Evolutionary conservation across 2,329 filamentous ascomycete species (phyloP), one percentile per base, ranked within the genome.

Genomic region (Passalora sequoiae): DNA sequence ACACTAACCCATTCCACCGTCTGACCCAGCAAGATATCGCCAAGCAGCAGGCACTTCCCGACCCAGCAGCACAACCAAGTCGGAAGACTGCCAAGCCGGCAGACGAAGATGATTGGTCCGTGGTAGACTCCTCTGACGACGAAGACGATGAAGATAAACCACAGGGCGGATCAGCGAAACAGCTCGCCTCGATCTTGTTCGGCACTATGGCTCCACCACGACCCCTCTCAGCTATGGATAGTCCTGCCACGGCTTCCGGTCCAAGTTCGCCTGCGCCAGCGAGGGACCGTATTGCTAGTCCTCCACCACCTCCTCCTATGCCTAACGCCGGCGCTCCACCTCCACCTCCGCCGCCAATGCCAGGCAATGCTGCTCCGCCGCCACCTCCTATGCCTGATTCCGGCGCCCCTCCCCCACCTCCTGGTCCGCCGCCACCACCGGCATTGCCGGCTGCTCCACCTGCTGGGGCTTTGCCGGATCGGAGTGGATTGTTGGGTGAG

Each of bases 1-100:
- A 86, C n/a, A 97, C 87, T 7, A 98, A 98, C 62, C 92, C 92
- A 4, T 98, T 97, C 80, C 86, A 94, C 65, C 85, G 89, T 44
- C 80, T 94, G 62, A 80, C 84, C 4, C 79, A 84, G 56, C 77
- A 86, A 51, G 74, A 78, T 60, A 60, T 68, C 37, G 65, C 70
- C 21, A 69, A 74, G 60, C 43, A 62, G 69, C 15, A 66, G 72
- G 19, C 46, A 17, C 71, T 78, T 6, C 71, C 76, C n/a, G 62
- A 72, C 44, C 62, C 72, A 47, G 63, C 73, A 38, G 67, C 68
- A 20, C 64, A 64, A 24, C 58, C 64, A 24, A 67, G 71, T 6
- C 71, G 77, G 12, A 71, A 39, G 36, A 37, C 44, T 12, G 40
- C 70, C 21, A 75, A 77, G 40, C 78, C 77, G 25, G 54, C 55